Evolutionary conservation across 2,329 filamentous ascomycete species (phyloP).

Genomic region (Sporothrix schenckii): DNA sequence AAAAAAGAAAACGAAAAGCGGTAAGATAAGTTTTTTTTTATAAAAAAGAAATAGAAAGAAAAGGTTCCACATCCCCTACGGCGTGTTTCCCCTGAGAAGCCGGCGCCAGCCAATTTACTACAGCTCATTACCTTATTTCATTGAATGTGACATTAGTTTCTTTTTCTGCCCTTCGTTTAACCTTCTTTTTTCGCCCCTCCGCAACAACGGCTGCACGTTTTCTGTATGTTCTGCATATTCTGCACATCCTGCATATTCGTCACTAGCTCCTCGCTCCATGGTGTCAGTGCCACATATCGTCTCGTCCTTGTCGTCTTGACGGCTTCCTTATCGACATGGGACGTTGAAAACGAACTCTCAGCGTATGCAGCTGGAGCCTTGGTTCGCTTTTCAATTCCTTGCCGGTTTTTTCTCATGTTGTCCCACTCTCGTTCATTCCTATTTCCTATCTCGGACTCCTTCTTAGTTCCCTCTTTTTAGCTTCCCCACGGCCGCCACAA

Average conservation of each 20-base stretch:
- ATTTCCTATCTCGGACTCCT: conserved; percentile 32
- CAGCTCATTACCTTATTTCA: not conserved
- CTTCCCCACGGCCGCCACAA: conserved; percentile 9
- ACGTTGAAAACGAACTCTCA: too few species aligned
- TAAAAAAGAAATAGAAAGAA: not conserved
- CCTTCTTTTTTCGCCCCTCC: not conserved
- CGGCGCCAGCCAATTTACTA: conserved; percentile 3
- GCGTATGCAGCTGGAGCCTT: not conserved
- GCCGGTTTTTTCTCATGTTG: not conserved
- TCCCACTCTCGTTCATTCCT: not conserved
- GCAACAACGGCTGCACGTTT: not conserved
- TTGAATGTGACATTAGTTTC: not conserved
- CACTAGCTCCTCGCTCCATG: not conserved
- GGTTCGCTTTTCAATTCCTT: not conserved
- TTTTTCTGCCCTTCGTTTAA: not conserved
- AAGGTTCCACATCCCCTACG: not conserved
- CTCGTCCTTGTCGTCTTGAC: not conserved
- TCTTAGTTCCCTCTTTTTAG: conserved; percentile 21
- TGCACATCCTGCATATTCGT: not conserved
- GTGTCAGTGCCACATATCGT: conserved; percentile 5
- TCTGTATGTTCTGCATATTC: conserved; percentile 23
- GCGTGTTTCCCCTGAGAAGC: not conserved
- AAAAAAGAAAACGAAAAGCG: not conserved
- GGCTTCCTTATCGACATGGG: not conserved
- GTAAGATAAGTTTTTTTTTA: not conserved